phyloP scores from a whole-genome alignment of 352 stramenopile genomes.

The Albugo laibachii region DNA sequence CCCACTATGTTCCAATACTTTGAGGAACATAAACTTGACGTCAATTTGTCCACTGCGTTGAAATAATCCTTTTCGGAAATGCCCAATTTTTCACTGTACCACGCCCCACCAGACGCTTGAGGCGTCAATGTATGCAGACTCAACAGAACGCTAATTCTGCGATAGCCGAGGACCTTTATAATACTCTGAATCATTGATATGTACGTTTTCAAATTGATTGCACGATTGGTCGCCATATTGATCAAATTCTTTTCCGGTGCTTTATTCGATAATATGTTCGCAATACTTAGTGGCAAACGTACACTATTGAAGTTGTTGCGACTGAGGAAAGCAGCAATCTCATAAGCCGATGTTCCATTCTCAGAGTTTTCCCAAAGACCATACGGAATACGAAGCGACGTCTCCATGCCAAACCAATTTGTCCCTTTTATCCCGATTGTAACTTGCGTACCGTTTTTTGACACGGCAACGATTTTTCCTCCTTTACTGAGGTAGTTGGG shows the following conservation, averaged over 20 bases:
- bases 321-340: constrained; percentile 33
- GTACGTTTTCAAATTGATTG: constrained; percentile 41
- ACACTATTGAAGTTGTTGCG: constrained; percentile 62
- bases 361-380: constrained; percentile 10
- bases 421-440: constrained; percentile 7
- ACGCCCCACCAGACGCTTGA: constrained; percentile 23
- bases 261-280: constrained; percentile 22
- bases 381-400: constrained; percentile 8
- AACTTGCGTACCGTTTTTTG: constrained; percentile 2
- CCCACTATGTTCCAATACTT: constrained; percentile 55
- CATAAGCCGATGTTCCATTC: constrained; percentile 17
- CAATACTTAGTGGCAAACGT: constrained; percentile 32
- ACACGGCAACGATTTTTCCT: constrained; percentile 4
- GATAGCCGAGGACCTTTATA: constrained; percentile 32
- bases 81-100: constrained; percentile 26
- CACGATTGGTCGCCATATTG: constrained; percentile 47
- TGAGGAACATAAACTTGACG: constrained; percentile 24
- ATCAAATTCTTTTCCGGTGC: constrained; percentile 23
- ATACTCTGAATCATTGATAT: constrained; percentile 39
- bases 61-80: constrained; percentile 39
- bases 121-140: constrained; percentile 38
- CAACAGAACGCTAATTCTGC: constrained; percentile 42
- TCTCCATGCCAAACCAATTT: constrained; percentile 12
- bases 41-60: constrained; percentile 25
- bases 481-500: constrained; percentile 10